Percentiles rank a stretch among this genome's conserved stretches.
phyloP scores from a whole-genome alignment of 306 rosid species.

The Pyrus bretschneideri region DNA sequence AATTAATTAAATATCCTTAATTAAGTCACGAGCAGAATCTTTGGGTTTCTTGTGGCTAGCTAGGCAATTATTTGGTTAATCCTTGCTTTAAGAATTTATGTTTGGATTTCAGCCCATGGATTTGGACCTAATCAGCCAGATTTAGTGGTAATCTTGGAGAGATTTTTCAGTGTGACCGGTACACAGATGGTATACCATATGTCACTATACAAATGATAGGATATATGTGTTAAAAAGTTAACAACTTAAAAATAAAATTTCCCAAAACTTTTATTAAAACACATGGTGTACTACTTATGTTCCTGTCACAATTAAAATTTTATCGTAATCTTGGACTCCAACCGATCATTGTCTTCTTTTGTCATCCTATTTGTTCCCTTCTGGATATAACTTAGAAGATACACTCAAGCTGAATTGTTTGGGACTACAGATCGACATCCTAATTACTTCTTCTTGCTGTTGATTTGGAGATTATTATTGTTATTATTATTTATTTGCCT shows the following conservation, averaged over 20 bases:
- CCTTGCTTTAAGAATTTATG: background rate
- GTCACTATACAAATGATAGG: too few species aligned
- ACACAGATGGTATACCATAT: too few species aligned
- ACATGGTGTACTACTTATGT: too few species aligned
- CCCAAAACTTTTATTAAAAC: too few species aligned
- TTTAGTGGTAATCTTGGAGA: background rate
- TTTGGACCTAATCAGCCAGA: constrained; percentile 5
- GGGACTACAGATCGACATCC: background rate
- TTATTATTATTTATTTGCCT: too few species aligned
- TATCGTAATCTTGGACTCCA: background rate
- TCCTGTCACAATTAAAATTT: too few species aligned
- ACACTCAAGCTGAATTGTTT: background rate
- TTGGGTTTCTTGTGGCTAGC: constrained; percentile 2
- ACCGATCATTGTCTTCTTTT: background rate
- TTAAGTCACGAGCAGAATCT: constrained; percentile 8
- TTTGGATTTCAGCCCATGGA: background rate
- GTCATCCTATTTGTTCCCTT: constrained; percentile 1
- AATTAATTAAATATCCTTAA: background rate
- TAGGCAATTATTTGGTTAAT: background rate
- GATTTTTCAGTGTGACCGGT: too few species aligned
- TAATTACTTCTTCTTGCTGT: background rate
- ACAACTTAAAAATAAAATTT: too few species aligned
- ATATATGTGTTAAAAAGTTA: too few species aligned
- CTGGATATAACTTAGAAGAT: background rate
- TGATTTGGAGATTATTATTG: background rate